Evolutionary conservation across 2,329 filamentous ascomycete species (phyloP), one percentile per base, ranked within the genome.

Genomic region (Apiospora aurea): DNA sequence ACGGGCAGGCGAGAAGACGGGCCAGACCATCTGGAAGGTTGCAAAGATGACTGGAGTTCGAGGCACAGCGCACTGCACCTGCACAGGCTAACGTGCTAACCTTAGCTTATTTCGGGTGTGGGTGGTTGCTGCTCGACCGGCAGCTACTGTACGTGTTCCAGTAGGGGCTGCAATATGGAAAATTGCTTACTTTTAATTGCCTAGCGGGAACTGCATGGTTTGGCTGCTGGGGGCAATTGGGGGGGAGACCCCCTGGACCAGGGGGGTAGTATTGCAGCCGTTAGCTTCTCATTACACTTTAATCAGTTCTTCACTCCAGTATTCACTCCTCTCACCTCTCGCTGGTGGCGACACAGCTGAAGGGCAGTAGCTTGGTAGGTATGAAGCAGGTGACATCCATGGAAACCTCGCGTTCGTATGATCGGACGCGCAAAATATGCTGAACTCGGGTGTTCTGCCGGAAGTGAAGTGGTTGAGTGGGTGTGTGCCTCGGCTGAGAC

Each of bases 121-220:
- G 57, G 57, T 64, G 57, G 57, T 64, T 38, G 57, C 57, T 64
- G 57, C 57, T 64, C 57, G 57, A 41, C 57, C 57, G 57, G 57
- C 57, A 64, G 34, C 57, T 64, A 64, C 57, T 64, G 57, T 64
- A 64, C 57, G 34, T 61, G 53, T 64, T 64, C 57, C 57, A 64
- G 57, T 41, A 24, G 57, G 29, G 57, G 57, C 18, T 64, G 57
- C 34, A 64, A 64, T 64, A 41, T 64, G 57, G 57, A 64, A 64
- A 41, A 64, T 64, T 38, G 24, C 57, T 64, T 38, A 41, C 57
- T 64, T 64, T 64, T 64, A 64, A 64, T 64, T 64, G 57, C 29
- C 57, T 64, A 64, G 57, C 57, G 57, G 57, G 57, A 64, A 64
- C 57, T 34, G 34, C 53, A 61, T 61, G 53, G 53, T 61, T 61